Evolutionary conservation across 257 asterid genomes (phyloP).

Genomic region (Salvia miltiorrhiza): DNA sequence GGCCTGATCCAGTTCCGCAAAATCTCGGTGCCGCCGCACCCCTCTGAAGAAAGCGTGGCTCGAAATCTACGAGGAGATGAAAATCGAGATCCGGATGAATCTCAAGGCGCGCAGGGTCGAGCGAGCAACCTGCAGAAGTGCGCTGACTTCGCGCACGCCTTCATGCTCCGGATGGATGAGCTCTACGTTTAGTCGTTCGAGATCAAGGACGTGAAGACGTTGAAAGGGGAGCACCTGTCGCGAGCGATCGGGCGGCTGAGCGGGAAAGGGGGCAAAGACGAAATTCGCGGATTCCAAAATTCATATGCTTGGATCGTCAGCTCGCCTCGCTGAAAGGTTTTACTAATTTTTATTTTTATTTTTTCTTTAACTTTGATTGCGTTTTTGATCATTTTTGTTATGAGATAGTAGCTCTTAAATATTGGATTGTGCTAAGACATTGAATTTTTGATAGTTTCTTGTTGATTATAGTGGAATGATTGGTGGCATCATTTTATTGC

Average conservation of each 20-base stretch:
- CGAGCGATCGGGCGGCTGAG: no score
- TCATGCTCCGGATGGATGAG: constrained; percentile 80
- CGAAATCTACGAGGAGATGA: constrained; percentile 77
- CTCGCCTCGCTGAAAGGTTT: constrained; percentile 76
- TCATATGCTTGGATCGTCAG: no score
- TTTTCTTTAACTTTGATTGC: no score
- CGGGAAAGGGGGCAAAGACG: constrained; percentile 85
- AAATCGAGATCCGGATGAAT: no score
- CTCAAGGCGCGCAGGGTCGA: constrained; percentile 72
- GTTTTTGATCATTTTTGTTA: not conserved
- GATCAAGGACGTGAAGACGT: constrained; percentile 83
- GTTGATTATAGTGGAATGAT: no score
- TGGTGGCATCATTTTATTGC: no score
- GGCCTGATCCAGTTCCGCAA: no score
- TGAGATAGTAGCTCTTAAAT: constrained; percentile 8
- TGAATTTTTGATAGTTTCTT: no score
- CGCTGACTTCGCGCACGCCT: constrained; percentile 87
- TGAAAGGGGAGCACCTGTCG: constrained; percentile 93
- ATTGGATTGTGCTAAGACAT: constrained; percentile 3
- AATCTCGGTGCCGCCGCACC: no score
- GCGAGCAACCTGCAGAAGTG: constrained; percentile 72
- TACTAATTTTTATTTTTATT: no score
- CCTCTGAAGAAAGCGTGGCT: no score
- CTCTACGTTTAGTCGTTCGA: constrained; percentile 78
- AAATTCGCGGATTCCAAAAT: no score